Conservation (phyloP, 257 asterid genomes). For the Solanum dulcamara region DNA sequence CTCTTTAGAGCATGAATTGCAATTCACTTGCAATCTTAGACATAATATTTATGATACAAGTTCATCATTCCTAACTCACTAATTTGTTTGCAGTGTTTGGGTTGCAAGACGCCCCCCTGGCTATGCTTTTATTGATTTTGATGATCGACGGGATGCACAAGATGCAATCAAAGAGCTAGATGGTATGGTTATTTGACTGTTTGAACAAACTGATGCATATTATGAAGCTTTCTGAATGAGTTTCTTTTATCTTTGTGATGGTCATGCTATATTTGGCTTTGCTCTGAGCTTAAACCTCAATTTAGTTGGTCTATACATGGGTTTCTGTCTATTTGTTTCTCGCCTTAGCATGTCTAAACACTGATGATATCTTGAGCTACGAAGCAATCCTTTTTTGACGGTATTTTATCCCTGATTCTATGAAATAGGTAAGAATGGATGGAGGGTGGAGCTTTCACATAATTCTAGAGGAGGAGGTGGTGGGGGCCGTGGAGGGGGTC, state of each 20-base stretch:
- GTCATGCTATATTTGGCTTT: neutral
- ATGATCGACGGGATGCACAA: conserved; percentile 83
- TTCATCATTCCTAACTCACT: neutral
- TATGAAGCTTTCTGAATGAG: neutral
- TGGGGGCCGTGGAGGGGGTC: conserved; percentile 56
- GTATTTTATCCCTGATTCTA: neutral
- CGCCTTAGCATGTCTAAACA: neutral
- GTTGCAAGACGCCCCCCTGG: conserved; percentile 98
- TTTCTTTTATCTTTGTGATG: neutral
- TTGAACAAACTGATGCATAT: neutral
- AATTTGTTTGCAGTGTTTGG: conserved; percentile 63
- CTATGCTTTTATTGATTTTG: conserved; percentile 86
- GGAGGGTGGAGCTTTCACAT: conserved; percentile 97
- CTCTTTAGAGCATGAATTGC: neutral
- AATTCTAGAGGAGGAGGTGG: conserved; percentile 73
- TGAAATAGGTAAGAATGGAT: conserved; percentile 76
- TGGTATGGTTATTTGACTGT: conserved; percentile 23
- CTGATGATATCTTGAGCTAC: neutral
- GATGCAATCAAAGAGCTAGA: conserved; percentile 84
- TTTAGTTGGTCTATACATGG: neutral
- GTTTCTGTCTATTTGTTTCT: neutral
- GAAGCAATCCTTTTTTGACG: neutral
- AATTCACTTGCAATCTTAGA: neutral
- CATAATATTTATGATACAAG: neutral
- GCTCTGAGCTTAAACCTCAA: neutral